Evolutionary conservation across 352 stramenopile genomes (phyloP), one percentile per base, ranked within the genome.

Genomic region (Globisporangium canariense): DNA sequence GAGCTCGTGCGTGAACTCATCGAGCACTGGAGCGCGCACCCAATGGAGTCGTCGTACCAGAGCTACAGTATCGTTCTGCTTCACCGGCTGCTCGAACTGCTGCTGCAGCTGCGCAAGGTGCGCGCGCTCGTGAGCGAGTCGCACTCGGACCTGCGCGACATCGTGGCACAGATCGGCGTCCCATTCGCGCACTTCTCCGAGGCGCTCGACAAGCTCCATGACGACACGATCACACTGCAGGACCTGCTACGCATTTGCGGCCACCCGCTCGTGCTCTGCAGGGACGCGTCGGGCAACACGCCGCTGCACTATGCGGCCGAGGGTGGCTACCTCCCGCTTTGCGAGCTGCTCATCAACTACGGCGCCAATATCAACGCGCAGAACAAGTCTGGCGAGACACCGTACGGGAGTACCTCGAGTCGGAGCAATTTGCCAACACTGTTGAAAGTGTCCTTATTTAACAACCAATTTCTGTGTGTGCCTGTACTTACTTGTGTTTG

Each of bases 221-320:
- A 86, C 41, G 65, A 78, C 10, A 74, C 66, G 1, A 72, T 90
- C 13, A 81, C 77, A 11, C 50, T 93, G 8, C 74, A 82, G 56
- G 79, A 93, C 41, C 64, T 93, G 34, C 58, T 93, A 9, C 69
- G 74, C 30, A 91, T 93, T 50, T 91, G 79, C 41, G 85, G 85
- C 3, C 85, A 92, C 20, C 85, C 85, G 0, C 69, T 93, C 4
- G 81, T 84, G 47, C 68, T 91, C 2, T 78, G 71, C 18, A 83
- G 78, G 61, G 85, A 93, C 38, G 71, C 80, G 10, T 58, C 73
- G 1, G 85, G 85, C 4, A 93, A 92, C 54, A 92, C 83, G 1
- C 85, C 83, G 38, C 73, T 93, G 8, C 85, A 93, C 46, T 92
- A 90, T 36, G 83, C 85, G 2, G 83, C 85, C 3, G 85, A 93